These are phyloP conservation scores for Gnomoniopsis smithogilvyi DNA, from an alignment of 2,329 filamentous ascomycete genomes.

Conservation along the genomic window DNA sequence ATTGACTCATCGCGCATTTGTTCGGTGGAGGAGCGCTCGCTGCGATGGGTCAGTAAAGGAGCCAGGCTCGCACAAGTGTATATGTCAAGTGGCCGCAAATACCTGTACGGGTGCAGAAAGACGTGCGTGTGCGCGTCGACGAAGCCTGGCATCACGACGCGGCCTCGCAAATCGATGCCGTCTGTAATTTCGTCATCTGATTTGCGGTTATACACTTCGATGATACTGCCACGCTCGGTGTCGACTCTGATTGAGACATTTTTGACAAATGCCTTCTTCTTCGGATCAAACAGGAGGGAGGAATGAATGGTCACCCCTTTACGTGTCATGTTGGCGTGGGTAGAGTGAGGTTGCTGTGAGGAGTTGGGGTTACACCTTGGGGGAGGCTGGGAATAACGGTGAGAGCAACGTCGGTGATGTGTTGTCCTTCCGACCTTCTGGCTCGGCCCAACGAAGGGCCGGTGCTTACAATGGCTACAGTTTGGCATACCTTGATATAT, in stretches of 20 bases:
- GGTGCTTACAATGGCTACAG: too few species aligned
- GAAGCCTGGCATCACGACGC: slow-evolving; percentile 48
- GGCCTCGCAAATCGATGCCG: slow-evolving; percentile 51
- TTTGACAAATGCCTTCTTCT: slow-evolving; percentile 35
- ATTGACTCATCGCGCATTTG: slow-evolving; percentile 58
- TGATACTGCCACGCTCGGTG: slow-evolving; percentile 36
- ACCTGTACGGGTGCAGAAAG: slow-evolving; percentile 49
- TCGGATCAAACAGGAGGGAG: slow-evolving; percentile 44
- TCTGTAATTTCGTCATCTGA: slow-evolving; percentile 23
- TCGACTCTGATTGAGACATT: slow-evolving; percentile 42
- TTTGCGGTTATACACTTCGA: slow-evolving; percentile 28
- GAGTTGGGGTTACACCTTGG: neutral
- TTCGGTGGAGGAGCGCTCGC: slow-evolving; percentile 36
- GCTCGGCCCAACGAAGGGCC: too few species aligned
- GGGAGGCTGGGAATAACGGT: neutral
- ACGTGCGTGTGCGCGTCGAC: slow-evolving; percentile 56
- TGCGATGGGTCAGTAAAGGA: slow-evolving; percentile 15
- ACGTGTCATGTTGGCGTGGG: slow-evolving; percentile 13
- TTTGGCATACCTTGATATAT: too few species aligned
- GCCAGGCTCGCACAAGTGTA: neutral
- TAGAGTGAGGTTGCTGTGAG: neutral
- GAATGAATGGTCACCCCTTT: slow-evolving; percentile 38
- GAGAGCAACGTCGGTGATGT: neutral
- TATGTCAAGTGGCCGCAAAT: slow-evolving; percentile 19
- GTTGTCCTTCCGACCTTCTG: neutral